Conservation (phyloP, 169 alveolate species). For the Theileria luwenshuni region DNA sequence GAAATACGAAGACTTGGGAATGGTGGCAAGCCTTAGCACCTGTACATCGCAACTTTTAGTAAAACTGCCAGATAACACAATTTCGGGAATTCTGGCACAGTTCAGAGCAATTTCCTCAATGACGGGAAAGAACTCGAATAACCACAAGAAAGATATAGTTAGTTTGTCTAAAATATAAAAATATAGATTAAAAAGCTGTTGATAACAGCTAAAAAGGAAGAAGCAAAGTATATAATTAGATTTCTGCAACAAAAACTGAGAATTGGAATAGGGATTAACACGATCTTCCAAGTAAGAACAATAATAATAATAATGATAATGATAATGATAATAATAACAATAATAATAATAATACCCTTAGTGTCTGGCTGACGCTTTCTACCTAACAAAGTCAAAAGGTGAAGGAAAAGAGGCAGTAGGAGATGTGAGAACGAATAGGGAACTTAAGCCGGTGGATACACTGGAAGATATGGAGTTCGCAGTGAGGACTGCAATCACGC, state of each 20-base stretch:
- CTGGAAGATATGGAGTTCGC: slow-evolving; percentile 83
- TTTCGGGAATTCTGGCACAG: slow-evolving; percentile 72
- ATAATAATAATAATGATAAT: not conserved
- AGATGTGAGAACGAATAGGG: slow-evolving; percentile 54
- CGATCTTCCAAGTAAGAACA: slow-evolving; percentile 88
- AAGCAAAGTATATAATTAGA: slow-evolving; percentile 93
- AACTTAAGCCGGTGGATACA: slow-evolving; percentile 36
- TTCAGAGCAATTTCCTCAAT: slow-evolving; percentile 70
- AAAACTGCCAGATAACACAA: slow-evolving; percentile 85
- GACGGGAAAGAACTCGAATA: slow-evolving; percentile 76
- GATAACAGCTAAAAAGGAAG: slow-evolving; percentile 89
- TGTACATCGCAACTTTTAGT: slow-evolving; percentile 82
- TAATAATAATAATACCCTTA: not conserved
- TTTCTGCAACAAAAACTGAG: slow-evolving; percentile 93
- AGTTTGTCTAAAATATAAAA: slow-evolving; percentile 29
- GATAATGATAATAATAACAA: slow-evolving; percentile 73
- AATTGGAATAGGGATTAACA: slow-evolving; percentile 94
- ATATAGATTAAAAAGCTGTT: slow-evolving; percentile 85
- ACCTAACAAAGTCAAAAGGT: slow-evolving; percentile 50
- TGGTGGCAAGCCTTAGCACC: slow-evolving; percentile 85
- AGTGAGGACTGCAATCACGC: slow-evolving; percentile 88
- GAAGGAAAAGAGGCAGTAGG: slow-evolving; percentile 59
- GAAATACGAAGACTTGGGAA: slow-evolving; percentile 91
- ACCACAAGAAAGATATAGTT: slow-evolving; percentile 71
- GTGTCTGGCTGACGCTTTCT: slow-evolving; percentile 64